These are phyloP conservation scores for Xerocomellus intermedius DNA, from an alignment of 768 basidiomycete species.

Conservation along the genomic window DNA sequence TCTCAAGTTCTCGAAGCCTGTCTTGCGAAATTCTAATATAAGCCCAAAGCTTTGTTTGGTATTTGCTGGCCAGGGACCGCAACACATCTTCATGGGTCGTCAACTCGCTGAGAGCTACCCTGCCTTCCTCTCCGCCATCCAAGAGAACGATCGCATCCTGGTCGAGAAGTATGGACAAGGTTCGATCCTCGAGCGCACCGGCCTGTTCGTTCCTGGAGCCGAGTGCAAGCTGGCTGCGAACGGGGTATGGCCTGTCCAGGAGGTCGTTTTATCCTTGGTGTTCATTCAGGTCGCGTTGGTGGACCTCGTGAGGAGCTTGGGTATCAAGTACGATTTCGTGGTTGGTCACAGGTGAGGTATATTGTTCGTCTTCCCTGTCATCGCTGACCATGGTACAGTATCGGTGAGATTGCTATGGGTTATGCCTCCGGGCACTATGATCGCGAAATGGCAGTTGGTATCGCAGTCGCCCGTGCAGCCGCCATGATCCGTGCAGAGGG, in stretches of 20 bases:
- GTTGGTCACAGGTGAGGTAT: constrained; percentile 34
- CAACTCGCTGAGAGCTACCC: constrained; percentile 34
- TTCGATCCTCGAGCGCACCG: constrained; percentile 35
- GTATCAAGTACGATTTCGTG: constrained; percentile 34
- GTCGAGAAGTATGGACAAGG: constrained; percentile 25
- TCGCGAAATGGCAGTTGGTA: constrained; percentile 33
- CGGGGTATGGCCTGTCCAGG: constrained; percentile 34
- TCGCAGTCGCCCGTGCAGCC: constrained; percentile 37
- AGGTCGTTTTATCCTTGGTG: constrained; percentile 34
- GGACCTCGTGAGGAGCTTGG: constrained; percentile 33
- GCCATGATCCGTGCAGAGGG: constrained; percentile 36
- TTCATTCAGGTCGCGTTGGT: constrained; percentile 35
- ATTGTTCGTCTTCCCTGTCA: neutral
- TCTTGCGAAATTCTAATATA: constrained; percentile 21
- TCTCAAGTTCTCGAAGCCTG: constrained; percentile 31
- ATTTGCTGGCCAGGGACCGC: constrained; percentile 38
- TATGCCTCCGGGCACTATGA: constrained; percentile 38
- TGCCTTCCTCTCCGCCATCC: constrained; percentile 30
- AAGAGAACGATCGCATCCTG: constrained; percentile 35
- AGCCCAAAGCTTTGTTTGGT: constrained; percentile 35
- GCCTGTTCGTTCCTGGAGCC: constrained; percentile 31
- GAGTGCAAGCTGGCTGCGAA: constrained; percentile 22
- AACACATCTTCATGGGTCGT: constrained; percentile 37
- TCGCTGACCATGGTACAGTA: constrained; percentile 15
- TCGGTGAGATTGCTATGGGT: constrained; percentile 39